Percentiles rank a stretch among this genome's conserved stretches.
Evolutionary conservation across 805 yeast species (phyloP).

Genomic region (Saturnispora dispora): DNA sequence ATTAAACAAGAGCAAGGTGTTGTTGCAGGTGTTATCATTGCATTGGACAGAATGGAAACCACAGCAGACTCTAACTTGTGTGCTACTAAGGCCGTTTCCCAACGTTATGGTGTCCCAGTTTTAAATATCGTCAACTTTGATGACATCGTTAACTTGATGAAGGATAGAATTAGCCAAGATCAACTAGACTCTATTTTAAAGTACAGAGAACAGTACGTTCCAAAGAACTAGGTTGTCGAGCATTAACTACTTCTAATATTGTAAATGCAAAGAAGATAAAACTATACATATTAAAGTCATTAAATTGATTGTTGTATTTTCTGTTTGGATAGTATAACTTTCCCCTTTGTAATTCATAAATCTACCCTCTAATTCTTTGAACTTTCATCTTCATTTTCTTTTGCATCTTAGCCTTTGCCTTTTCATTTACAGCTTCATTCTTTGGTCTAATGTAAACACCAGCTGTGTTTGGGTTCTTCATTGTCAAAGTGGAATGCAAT

Average conservation of each 20-base stretch:
- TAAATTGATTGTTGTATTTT: neutral
- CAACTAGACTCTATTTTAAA: conserved; percentile 49
- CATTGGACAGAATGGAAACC: conserved; percentile 93
- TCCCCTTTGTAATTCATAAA: neutral
- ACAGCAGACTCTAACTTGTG: conserved; percentile 52
- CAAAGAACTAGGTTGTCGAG: conserved; percentile 18
- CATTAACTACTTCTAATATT: neutral
- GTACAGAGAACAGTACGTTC: conserved; percentile 46
- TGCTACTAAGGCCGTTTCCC: conserved; percentile 74
- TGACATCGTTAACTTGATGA: conserved; percentile 60
- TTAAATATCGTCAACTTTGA: conserved; percentile 66
- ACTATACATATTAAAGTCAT: neutral
- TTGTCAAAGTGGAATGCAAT: conserved; percentile 66
- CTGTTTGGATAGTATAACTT: neutral
- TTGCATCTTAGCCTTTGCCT: conserved; percentile 2
- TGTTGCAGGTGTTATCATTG: conserved; percentile 79
- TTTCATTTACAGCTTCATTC: conserved; percentile 26
- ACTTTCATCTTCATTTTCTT: conserved; percentile 40
- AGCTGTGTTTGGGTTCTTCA: conserved; percentile 79
- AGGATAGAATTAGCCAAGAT: conserved; percentile 44
- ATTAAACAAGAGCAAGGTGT: conserved; percentile 60
- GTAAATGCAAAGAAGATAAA: neutral
- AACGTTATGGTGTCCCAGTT: conserved; percentile 73
- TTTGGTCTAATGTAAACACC: conserved; percentile 51
- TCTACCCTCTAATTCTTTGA: conserved; percentile 45